phyloP scores from a whole-genome alignment of 495 filamentous ascomycete genomes.

The Penicillium arizonense region DNA sequence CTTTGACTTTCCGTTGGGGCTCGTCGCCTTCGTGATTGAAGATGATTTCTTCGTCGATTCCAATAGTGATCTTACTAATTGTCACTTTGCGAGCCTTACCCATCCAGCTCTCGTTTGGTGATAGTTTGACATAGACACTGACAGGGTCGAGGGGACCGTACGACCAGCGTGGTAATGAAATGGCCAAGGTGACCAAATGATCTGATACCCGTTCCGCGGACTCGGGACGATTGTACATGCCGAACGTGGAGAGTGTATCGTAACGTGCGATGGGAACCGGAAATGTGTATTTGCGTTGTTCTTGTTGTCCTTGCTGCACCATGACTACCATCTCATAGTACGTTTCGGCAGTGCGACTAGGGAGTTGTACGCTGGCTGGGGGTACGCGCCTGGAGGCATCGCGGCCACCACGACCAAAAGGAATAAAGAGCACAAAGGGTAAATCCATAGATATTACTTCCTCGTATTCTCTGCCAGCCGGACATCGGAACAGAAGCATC shows the following conservation, averaged over 20 bases:
- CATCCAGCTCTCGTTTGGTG: constrained; percentile 89
- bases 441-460: constrained; percentile 95
- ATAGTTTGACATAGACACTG: constrained; percentile 88
- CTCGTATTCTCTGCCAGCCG: constrained; percentile 78
- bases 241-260: constrained; percentile 96
- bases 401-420: constrained; percentile 84
- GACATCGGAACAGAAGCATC: constrained; percentile 85
- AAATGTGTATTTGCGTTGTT: constrained; percentile 87
- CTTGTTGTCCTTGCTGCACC: constrained; percentile 82
- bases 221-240: constrained; percentile 98
- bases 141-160: constrained; percentile 96
- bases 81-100: constrained; percentile 87
- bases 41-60: constrained; percentile 94
- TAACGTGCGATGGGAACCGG: constrained; percentile 90
- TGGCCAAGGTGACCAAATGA: constrained; percentile 86
- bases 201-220: constrained; percentile 80
- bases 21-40: constrained; percentile 99
- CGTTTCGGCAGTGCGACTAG: constrained; percentile 90
- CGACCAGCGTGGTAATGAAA: constrained; percentile 91
- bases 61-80: constrained; percentile 89
- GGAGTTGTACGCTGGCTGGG: constrained; percentile 86
- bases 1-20: constrained; percentile 85
- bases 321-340: constrained; percentile 95
- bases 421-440: constrained; percentile 95
- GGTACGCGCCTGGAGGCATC: constrained; percentile 87